A percentile compares a stretch with the other conserved stretches of the same genome.
These are phyloP conservation scores for Fraxinus sp. DNA, from an alignment of 305 asterid genomes.

Conservation along the genomic window DNA sequence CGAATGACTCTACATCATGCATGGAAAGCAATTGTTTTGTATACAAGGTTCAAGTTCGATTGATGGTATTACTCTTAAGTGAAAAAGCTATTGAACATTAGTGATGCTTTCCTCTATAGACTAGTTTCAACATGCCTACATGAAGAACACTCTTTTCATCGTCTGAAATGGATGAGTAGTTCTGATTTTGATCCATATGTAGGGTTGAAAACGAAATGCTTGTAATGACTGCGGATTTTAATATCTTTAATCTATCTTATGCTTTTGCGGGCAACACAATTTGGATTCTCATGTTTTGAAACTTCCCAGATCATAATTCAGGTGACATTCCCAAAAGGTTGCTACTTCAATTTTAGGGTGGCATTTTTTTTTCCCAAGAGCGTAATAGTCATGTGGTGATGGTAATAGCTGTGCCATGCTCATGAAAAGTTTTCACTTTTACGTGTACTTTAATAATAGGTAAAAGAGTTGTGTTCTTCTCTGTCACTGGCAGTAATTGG, in stretches of 20 bases:
- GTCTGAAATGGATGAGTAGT: constrained; percentile 23
- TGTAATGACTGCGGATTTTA: background rate
- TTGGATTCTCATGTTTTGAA: background rate
- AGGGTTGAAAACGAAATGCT: constrained; percentile 10
- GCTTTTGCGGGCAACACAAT: background rate
- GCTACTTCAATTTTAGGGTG: background rate
- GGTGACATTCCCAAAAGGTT: background rate
- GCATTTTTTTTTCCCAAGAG: background rate
- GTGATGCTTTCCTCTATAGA: constrained; percentile 18
- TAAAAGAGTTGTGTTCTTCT: no score
- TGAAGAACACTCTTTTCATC: constrained; percentile 2
- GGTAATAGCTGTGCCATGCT: no score
- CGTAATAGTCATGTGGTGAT: no score
- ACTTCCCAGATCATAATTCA: background rate
- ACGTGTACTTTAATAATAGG: no score
- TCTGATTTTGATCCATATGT: constrained; percentile 25
- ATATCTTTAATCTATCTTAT: background rate
- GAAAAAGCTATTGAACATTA: constrained; percentile 13
- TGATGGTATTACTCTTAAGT: constrained; percentile 23
- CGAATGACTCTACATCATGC: constrained; percentile 8
- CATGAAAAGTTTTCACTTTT: no score
- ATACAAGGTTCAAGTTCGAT: constrained; percentile 29
- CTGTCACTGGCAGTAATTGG: background rate
- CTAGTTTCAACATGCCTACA: background rate
- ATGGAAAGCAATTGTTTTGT: constrained; percentile 28